These are phyloP conservation scores for Kodamaea neixiangensis DNA, from an alignment of 805 yeast species.

Conservation along the genomic window DNA sequence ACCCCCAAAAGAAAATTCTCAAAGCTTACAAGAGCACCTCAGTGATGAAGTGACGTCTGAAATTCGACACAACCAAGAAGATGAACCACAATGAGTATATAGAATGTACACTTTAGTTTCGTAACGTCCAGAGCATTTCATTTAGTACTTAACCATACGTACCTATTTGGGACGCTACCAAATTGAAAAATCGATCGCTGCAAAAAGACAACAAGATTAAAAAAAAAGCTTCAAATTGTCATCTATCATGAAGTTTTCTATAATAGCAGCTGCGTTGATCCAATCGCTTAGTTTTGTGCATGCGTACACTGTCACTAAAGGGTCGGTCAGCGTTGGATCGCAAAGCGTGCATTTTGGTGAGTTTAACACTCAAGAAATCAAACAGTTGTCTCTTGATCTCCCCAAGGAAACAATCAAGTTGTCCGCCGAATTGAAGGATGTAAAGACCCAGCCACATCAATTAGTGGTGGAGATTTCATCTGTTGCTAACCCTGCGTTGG, in stretches of 20 bases:
- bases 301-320: conserved; percentile 33
- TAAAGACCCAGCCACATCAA: conserved; percentile 35
- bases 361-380: conserved; percentile 30
- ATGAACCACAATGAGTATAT: too few relatives aligned
- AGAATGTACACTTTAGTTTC: too few relatives aligned
- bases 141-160: too few relatives aligned
- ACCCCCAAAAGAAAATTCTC: too few relatives aligned
- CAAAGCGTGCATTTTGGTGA: conserved; percentile 30
- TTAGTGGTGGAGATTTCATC: conserved; percentile 31
- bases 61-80: too few relatives aligned
- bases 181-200: conserved; percentile 1
- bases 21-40: too few relatives aligned
- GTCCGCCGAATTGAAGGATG: conserved; percentile 23
- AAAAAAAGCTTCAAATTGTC: background rate
- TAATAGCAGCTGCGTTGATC: conserved; percentile 17
- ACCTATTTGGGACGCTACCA: conserved; percentile 9
- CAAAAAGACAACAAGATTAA: conserved; percentile 7
- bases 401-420: conserved; percentile 35
- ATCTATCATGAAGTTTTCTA: conserved; percentile 22
- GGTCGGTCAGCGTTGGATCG: conserved; percentile 29
- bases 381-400: conserved; percentile 29
- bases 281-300: conserved; percentile 22
- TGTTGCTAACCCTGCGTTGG: conserved; percentile 30
- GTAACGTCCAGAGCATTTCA: too few relatives aligned
- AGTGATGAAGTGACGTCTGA: too few relatives aligned